A percentile compares a stretch with the other conserved stretches of the same genome.
Evolutionary conservation across 2,329 filamentous ascomycete species (phyloP).

Genomic region (Neocucurbitaria cava): DNA sequence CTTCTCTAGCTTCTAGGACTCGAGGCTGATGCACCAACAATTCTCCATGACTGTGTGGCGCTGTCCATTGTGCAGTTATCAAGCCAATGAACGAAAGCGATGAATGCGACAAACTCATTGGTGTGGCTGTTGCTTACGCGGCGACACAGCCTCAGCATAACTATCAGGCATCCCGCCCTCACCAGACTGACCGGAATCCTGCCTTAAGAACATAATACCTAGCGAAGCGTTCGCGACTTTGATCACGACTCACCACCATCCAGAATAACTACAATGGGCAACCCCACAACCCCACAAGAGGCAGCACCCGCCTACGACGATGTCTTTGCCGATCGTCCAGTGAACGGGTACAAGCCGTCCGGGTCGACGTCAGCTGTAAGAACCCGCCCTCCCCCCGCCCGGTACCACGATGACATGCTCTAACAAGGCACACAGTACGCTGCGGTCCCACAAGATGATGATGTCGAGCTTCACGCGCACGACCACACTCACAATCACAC

Average conservation of each 20-base stretch:
- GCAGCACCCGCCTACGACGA: constrained; percentile 40
- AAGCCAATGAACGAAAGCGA: not conserved
- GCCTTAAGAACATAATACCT: not conserved
- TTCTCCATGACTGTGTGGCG: not conserved
- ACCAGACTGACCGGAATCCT: not conserved
- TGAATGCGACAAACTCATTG: not conserved
- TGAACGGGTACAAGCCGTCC: constrained; percentile 23
- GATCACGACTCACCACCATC: not conserved
- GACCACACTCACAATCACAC: constrained; percentile 7
- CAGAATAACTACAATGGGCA: constrained; percentile 22
- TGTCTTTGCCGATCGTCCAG: constrained; percentile 30
- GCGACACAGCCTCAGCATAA: constrained; percentile 21
- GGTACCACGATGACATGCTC: not conserved
- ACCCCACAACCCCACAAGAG: constrained; percentile 22
- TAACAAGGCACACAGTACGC: constrained; percentile 23
- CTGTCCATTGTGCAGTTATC: not conserved
- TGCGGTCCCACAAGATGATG: constrained; percentile 33
- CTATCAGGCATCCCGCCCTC: not conserved
- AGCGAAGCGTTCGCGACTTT: not conserved
- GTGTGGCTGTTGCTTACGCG: constrained; percentile 16
- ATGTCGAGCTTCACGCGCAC: constrained; percentile 29
- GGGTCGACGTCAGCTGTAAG: constrained; percentile 29
- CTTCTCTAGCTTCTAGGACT: no score
- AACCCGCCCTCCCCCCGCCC: not conserved
- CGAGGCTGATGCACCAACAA: no score